Conservation (phyloP, 1,284 basidiomycete species). For the Cryptococcus maquisensis region DNA sequence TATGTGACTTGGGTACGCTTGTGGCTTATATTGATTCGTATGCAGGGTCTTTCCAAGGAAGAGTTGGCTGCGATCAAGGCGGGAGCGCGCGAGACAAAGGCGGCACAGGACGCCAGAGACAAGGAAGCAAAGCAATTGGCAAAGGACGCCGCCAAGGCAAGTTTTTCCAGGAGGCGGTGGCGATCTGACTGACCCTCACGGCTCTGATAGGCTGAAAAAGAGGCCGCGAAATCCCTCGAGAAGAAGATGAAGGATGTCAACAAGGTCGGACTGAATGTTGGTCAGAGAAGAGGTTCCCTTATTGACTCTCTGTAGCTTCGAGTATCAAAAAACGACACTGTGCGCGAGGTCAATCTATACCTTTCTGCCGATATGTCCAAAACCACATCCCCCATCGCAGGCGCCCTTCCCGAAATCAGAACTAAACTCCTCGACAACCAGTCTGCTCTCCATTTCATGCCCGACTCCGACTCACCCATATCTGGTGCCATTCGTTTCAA, state of each 20-base stretch:
- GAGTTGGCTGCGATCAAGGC: neutral
- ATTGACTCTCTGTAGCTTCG: conserved; percentile 27
- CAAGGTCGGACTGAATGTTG: conserved; percentile 22
- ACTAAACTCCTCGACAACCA: conserved; percentile 30
- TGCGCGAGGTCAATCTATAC: conserved; percentile 44
- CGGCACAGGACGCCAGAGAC: conserved; percentile 28
- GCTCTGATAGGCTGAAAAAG: conserved; percentile 29
- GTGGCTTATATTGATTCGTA: neutral
- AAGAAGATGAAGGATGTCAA: conserved; percentile 36
- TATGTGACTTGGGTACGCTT: neutral
- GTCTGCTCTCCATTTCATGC: conserved; percentile 27
- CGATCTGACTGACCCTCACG: neutral
- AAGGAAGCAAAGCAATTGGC: conserved; percentile 28
- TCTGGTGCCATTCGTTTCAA: conserved; percentile 41
- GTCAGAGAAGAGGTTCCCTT: too few relatives aligned
- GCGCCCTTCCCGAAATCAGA: conserved; percentile 37
- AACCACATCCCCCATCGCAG: conserved; percentile 37
- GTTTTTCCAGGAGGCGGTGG: neutral
- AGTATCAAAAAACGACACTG: conserved; percentile 40
- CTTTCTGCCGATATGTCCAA: conserved; percentile 38
- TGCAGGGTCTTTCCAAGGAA: neutral
- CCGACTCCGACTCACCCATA: conserved; percentile 26
- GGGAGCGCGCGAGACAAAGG: conserved; percentile 20
- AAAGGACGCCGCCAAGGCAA: conserved; percentile 34
- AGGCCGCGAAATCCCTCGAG: conserved; percentile 39